Evolutionary conservation across 2,329 filamentous ascomycete genomes (phyloP).

Genomic region (Phialemoniopsis sp.): DNA sequence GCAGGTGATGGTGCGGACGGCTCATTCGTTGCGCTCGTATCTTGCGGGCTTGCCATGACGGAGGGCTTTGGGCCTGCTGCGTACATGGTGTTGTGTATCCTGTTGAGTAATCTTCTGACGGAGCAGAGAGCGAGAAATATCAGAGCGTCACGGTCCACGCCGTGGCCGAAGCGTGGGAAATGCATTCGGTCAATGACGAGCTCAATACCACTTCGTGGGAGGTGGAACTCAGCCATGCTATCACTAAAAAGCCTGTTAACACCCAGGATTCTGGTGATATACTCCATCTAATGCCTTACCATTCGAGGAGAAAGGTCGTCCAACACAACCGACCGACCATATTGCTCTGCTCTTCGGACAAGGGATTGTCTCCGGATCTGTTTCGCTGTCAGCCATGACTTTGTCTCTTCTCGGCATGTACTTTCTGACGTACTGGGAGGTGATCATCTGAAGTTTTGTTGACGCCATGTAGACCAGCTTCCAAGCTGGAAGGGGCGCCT

Average conservation of each 20-base stretch:
- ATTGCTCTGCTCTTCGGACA: background rate
- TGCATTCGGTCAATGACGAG: slow-evolving; percentile 16
- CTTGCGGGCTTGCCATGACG: too few relatives aligned
- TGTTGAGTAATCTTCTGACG: slow-evolving; percentile 14
- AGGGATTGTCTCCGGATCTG: background rate
- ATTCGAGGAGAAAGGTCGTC: slow-evolving; percentile 17
- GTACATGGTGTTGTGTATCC: slow-evolving; percentile 17
- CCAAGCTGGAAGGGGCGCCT: background rate
- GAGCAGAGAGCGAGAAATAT: slow-evolving; percentile 14
- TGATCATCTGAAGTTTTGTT: slow-evolving; percentile 1
- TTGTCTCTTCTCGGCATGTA: background rate
- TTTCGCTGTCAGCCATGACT: background rate
- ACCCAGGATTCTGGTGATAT: too few relatives aligned
- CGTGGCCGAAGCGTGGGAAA: slow-evolving; percentile 14
- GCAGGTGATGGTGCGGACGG: too few relatives aligned
- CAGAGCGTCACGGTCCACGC: slow-evolving; percentile 9
- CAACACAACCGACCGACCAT: slow-evolving; percentile 15
- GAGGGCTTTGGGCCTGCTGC: too few relatives aligned
- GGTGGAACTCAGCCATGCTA: slow-evolving; percentile 16
- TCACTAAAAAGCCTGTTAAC: too few relatives aligned
- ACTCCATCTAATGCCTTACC: too few relatives aligned
- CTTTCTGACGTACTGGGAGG: background rate
- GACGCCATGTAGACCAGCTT: slow-evolving; percentile 1
- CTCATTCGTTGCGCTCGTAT: too few relatives aligned
- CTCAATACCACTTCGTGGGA: slow-evolving; percentile 17